A percentile compares a stretch with the other conserved stretches of the same genome.
These are phyloP conservation scores for Pyrrhoderma noxium DNA, from an alignment of 1,284 basidiomycete species.

Conservation along the genomic window DNA sequence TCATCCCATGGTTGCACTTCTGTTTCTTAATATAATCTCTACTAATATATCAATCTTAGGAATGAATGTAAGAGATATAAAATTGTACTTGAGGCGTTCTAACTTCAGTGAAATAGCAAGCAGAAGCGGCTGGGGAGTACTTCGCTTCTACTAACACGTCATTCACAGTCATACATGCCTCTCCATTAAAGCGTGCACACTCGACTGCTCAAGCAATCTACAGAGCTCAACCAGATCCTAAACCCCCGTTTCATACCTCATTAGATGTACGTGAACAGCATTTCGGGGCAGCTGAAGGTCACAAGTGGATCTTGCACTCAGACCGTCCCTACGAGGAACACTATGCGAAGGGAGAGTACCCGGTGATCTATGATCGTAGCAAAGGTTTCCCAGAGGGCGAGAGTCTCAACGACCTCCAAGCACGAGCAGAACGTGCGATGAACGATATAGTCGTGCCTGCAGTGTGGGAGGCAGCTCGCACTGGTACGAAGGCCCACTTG, in stretches of 20 bases:
- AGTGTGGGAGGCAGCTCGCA: constrained; percentile 35
- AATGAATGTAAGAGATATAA: constrained; percentile 47
- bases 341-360: constrained; percentile 45
- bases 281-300: constrained; percentile 73
- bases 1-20: too few species aligned
- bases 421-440: constrained; percentile 53
- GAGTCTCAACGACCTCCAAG: constrained; percentile 59
- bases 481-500: constrained; percentile 44
- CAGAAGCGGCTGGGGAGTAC: constrained; percentile 63
- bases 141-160: constrained; percentile 42
- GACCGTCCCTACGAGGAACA: constrained; percentile 43
- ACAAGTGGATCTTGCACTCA: constrained; percentile 35
- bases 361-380: constrained; percentile 38
- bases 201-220: constrained; percentile 62
- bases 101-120: constrained; percentile 53
- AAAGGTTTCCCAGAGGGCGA: constrained; percentile 70
- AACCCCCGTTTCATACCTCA: constrained; percentile 47
- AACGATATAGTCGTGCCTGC: constrained; percentile 56
- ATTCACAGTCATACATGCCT: constrained; percentile 70
- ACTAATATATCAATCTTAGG: constrained; percentile 41
- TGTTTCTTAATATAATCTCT: too few species aligned
- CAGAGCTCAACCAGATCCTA: constrained; percentile 42
- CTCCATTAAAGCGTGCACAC: constrained; percentile 71
- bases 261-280: constrained; percentile 54
- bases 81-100: neutral